phyloP scores from a whole-genome alignment of 306 rosid species.

The Glycine latifolia region DNA sequence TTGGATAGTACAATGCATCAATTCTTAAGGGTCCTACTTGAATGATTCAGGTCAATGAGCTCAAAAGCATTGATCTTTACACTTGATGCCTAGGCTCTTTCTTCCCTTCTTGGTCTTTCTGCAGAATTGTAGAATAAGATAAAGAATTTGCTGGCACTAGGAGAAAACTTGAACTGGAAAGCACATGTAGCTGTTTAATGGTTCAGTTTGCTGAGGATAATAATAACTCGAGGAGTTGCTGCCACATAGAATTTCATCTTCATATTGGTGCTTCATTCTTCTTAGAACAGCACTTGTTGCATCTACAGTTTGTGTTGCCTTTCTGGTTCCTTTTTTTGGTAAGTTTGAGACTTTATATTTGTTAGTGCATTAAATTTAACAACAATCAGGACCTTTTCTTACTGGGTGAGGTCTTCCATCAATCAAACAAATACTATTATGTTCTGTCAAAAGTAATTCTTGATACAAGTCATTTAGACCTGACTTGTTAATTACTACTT shows the following conservation, averaged over 20 bases:
- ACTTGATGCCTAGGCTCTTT: constrained; percentile 33
- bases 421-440: neutral
- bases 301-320: constrained; percentile 74
- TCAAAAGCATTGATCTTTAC: constrained; percentile 36
- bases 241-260: constrained; percentile 53
- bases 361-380: neutral
- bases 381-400: neutral
- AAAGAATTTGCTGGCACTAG: constrained; percentile 37
- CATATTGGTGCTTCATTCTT: constrained; percentile 62
- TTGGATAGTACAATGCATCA: constrained; percentile 50
- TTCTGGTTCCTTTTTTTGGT: constrained; percentile 84
- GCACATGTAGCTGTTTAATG: neutral
- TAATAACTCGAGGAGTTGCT: constrained; percentile 71
- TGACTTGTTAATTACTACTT: too few species aligned
- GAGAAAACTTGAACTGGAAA: constrained; percentile 38
- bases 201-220: constrained; percentile 35
- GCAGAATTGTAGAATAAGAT: constrained; percentile 33
- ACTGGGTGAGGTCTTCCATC: neutral
- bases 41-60: constrained; percentile 48
- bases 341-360: constrained; percentile 39
- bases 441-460: neutral
- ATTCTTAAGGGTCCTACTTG: constrained; percentile 51
- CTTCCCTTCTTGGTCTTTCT: constrained; percentile 46
- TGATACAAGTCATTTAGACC: neutral
- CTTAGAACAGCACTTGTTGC: constrained; percentile 66